A percentile compares a stretch with the other conserved stretches of the same genome.
phyloP scores from a whole-genome alignment of 164 flowering plant genomes.

The Annona squamosa region DNA sequence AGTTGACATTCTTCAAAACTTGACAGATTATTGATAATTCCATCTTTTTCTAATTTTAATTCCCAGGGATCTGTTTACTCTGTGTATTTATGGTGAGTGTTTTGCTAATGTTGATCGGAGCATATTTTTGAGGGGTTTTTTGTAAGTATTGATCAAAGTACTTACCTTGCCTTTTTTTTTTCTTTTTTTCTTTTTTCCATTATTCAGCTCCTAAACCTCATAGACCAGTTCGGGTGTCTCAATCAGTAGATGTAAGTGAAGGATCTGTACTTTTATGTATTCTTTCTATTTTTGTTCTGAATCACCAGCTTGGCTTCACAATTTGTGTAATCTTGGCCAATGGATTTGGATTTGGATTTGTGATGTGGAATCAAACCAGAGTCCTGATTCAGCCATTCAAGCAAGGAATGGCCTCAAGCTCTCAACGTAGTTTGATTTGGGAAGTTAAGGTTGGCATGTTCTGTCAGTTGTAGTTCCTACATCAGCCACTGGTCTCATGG shows the following conservation, averaged over 20 bases:
- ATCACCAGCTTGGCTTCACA: background rate
- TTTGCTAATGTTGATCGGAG: background rate
- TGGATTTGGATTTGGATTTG: no score
- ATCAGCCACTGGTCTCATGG: no score
- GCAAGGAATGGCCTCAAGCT: no score
- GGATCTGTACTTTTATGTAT: background rate
- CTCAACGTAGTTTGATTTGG: no score
- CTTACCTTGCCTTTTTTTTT: background rate
- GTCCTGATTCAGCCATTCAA: no score
- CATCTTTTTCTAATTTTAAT: background rate
- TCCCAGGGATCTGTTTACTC: background rate
- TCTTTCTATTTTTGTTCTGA: background rate
- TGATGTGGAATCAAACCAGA: no score
- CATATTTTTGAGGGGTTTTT: background rate
- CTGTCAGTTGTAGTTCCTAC: no score
- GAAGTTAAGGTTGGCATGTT: no score
- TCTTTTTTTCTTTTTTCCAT: background rate
- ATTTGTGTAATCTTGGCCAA: no score
- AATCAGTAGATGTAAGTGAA: background rate
- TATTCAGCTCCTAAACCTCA: conserved; percentile 76
- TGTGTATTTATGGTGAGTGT: no score
- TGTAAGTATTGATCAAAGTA: no score
- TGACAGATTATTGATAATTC: background rate
- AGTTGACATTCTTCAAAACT: no score
- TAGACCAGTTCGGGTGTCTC: conserved; percentile 30